Evolutionary conservation across 352 stramenopile genomes (phyloP).

Genomic region (Blastocystis sp.): DNA sequence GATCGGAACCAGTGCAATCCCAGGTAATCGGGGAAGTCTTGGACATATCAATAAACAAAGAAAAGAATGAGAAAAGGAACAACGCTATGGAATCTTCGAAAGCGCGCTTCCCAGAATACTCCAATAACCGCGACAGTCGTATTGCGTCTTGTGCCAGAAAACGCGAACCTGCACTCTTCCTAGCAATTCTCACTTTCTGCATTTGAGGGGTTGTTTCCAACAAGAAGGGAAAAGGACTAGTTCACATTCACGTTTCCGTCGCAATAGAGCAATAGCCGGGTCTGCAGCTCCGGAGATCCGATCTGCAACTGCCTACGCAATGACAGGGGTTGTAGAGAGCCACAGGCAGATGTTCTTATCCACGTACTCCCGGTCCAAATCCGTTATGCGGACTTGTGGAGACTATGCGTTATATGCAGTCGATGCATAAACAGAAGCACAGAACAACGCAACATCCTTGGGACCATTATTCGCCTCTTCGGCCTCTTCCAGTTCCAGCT

Average conservation of each 20-base stretch:
- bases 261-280: conserved; percentile 10
- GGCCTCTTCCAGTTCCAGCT: neutral
- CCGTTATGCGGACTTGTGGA: conserved; percentile 14
- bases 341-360: conserved; percentile 28
- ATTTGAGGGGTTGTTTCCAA: no score
- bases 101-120: no score
- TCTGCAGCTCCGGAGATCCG: conserved; percentile 40
- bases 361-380: conserved; percentile 4
- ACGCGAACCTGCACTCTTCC: conserved; percentile 61
- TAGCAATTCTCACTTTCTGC: conserved; percentile 80
- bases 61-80: no score
- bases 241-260: conserved; percentile 24
- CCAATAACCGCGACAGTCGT: no score
- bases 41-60: no score
- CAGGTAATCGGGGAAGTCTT: conserved; percentile 1
- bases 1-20: conserved; percentile 29
- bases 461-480: conserved; percentile 31
- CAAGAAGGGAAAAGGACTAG: neutral
- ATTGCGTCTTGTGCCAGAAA: no score
- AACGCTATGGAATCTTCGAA: no score
- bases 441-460: conserved; percentile 29
- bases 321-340: no score
- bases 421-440: neutral
- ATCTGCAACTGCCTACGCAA: conserved; percentile 15
- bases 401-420: neutral